These are phyloP conservation scores for Camillea tinctor DNA, from an alignment of 2,329 filamentous ascomycete genomes.

Conservation along the genomic window DNA sequence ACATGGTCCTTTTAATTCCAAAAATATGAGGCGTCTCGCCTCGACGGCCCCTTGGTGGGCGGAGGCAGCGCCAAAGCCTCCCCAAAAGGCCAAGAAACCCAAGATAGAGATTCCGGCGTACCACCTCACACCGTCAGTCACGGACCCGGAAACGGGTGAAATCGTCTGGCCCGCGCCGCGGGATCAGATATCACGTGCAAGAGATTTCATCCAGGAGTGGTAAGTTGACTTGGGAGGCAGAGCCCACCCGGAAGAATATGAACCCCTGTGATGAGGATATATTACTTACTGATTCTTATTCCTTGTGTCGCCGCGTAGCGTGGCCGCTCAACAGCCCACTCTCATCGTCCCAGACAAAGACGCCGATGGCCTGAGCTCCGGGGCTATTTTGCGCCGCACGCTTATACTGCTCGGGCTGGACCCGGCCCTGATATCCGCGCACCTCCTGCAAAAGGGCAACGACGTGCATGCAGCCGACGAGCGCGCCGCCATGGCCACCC, in stretches of 20 bases:
- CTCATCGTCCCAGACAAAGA: conserved; percentile 69
- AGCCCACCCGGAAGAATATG: neutral
- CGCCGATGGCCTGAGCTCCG: conserved; percentile 64
- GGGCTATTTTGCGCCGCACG: conserved; percentile 61
- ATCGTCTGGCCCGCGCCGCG: conserved; percentile 62
- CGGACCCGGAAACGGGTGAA: conserved; percentile 41
- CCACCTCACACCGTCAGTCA: conserved; percentile 40
- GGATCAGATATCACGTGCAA: conserved; percentile 53
- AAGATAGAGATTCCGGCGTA: conserved; percentile 40
- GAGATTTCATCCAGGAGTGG: conserved; percentile 59
- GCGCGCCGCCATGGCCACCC: conserved; percentile 47
- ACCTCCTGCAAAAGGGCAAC: conserved; percentile 59
- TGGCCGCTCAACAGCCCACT: conserved; percentile 46
- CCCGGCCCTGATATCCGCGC: conserved; percentile 50
- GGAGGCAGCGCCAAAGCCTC: conserved; percentile 1
- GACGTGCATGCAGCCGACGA: conserved; percentile 57
- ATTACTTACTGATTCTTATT: neutral
- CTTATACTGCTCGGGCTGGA: conserved; percentile 58
- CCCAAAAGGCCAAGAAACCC: conserved; percentile 24
- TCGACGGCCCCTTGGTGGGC: conserved; percentile 19
- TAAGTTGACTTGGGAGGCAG: conserved; percentile 26
- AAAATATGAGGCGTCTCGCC: conserved; percentile 29
- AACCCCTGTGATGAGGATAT: neutral
- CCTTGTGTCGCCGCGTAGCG: conserved; percentile 38
- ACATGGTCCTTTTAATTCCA: neutral